Evolutionary conservation across 306 rosid genomes (phyloP).

Genomic region (Cercis canadensis): DNA sequence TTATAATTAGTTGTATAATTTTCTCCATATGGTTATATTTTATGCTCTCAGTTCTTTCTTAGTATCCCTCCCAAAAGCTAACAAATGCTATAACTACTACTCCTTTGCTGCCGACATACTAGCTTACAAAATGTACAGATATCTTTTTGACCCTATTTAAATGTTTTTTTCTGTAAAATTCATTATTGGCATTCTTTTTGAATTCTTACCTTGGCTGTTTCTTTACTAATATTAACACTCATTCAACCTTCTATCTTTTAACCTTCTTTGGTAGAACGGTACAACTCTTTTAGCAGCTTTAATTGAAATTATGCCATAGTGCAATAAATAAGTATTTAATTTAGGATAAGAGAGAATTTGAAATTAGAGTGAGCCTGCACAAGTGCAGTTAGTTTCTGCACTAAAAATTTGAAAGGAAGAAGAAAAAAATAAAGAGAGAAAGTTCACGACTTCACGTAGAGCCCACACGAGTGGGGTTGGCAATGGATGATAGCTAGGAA

Average conservation of each 20-base stretch:
- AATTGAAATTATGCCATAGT: too few species aligned
- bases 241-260: too few species aligned
- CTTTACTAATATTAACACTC: too few species aligned
- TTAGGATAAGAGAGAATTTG: not conserved
- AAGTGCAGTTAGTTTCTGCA: conserved; percentile 35
- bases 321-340: too few species aligned
- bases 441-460: conserved; percentile 36
- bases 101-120: conserved; percentile 39
- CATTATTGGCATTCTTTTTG: not conserved
- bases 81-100: not conserved
- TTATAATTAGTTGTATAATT: conserved; percentile 4
- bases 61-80: conserved; percentile 3
- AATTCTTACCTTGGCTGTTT: too few species aligned
- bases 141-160: not conserved
- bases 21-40: conserved; percentile 21
- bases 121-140: conserved; percentile 33
- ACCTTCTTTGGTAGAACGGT: too few species aligned
- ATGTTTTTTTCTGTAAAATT: not conserved
- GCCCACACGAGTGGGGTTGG: conserved; percentile 51
- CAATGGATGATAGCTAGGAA: conserved; percentile 33
- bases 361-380: not conserved
- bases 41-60: not conserved
- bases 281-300: too few species aligned
- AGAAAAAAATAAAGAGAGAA: not conserved
- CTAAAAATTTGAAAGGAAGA: not conserved